phyloP scores from a whole-genome alignment of 2,329 filamentous ascomycete species.

The Hypoxylon sp. region DNA sequence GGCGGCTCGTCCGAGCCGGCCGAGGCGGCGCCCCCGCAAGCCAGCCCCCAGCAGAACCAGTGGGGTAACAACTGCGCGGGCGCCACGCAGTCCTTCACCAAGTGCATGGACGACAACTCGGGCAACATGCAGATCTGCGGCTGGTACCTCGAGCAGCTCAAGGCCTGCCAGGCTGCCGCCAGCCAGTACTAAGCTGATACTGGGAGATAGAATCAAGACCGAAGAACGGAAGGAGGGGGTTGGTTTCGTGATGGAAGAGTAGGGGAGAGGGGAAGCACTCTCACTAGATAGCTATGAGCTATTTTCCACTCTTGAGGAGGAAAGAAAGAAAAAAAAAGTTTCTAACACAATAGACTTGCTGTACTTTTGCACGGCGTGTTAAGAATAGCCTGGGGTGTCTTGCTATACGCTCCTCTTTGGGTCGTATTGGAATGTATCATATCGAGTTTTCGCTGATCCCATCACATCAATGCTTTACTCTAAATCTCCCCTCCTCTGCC shows the following conservation, averaged over 20 bases:
- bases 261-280: background rate
- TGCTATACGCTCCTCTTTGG: background rate
- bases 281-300: background rate
- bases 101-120: conserved; percentile 94
- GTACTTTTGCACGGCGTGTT: background rate
- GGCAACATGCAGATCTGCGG: conserved; percentile 96
- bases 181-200: conserved; percentile 66
- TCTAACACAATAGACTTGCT: background rate
- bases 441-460: conserved; percentile 4
- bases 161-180: conserved; percentile 83
- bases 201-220: conserved; percentile 5
- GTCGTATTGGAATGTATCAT: conserved; percentile 14
- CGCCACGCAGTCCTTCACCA: conserved; percentile 86
- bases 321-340: background rate
- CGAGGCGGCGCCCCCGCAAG: conserved; percentile 57
- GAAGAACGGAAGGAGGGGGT: conserved; percentile 3
- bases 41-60: conserved; percentile 62
- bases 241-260: too few species aligned
- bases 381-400: background rate
- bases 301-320: background rate
- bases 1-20: conserved; percentile 71
- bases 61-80: conserved; percentile 74
- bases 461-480: conserved; percentile 21
- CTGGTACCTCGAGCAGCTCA: conserved; percentile 98
- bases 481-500: too few species aligned